These are phyloP conservation scores for Mrakiaceae sp. DNA, from an alignment of 1,284 basidiomycete species.

Conservation along the genomic window DNA sequence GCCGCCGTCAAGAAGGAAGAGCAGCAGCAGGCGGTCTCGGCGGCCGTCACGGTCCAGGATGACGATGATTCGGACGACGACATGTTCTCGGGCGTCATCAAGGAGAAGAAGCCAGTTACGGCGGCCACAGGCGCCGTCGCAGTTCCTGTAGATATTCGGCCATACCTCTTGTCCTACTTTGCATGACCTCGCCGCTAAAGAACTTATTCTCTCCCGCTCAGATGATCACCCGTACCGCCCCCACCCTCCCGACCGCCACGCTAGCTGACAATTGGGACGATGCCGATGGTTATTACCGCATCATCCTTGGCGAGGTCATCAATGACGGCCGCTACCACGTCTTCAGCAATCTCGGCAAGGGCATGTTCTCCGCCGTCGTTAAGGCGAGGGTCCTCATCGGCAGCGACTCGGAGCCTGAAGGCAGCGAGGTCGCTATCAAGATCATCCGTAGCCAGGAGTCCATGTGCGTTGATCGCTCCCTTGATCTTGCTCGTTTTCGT, in stretches of 20 bases:
- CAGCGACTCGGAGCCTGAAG: slow-evolving; percentile 10
- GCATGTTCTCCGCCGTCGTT: slow-evolving; percentile 97
- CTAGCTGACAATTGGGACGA: slow-evolving; percentile 52
- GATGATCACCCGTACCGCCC: background rate
- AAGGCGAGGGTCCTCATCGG: slow-evolving; percentile 61
- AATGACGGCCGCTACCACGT: slow-evolving; percentile 89
- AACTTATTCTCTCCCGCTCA: slow-evolving; percentile 26
- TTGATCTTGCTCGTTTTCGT: background rate
- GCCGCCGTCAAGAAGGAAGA: slow-evolving; percentile 4
- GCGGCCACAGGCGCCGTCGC: background rate
- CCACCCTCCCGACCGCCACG: slow-evolving; percentile 19
- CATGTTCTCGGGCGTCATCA: slow-evolving; percentile 65
- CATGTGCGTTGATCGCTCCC: slow-evolving; percentile 54
- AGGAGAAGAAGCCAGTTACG: slow-evolving; percentile 42
- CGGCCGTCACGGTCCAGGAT: slow-evolving; percentile 39
- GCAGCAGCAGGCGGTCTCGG: slow-evolving; percentile 28
- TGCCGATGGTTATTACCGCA: slow-evolving; percentile 87
- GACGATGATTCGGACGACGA: slow-evolving; percentile 65
- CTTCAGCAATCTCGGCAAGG: slow-evolving; percentile 85
- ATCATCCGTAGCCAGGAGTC: slow-evolving; percentile 92
- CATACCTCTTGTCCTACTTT: no score
- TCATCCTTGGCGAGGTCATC: slow-evolving; percentile 89
- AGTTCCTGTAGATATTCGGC: slow-evolving; percentile 27
- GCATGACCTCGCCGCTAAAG: no score
- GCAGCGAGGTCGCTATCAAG: slow-evolving; percentile 92